Conservation (phyloP, 139 green algal genomes). For the Picochlorum costavermella region DNA sequence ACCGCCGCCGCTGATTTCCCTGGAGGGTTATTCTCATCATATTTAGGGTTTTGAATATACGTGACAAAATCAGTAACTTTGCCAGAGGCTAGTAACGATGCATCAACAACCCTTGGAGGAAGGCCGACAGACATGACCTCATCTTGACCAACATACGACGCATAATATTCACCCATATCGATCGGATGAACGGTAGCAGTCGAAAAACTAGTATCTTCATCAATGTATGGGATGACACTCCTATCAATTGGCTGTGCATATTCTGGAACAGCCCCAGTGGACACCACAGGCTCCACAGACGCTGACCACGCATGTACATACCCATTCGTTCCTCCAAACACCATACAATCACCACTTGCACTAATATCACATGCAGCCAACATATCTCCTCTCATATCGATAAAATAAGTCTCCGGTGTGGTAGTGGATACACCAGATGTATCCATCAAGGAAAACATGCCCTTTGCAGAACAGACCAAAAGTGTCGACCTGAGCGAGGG, state of each 20-base stretch:
- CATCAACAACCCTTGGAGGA: constrained; percentile 32
- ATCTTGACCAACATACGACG: constrained; percentile 41
- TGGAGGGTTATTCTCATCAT: constrained; percentile 25
- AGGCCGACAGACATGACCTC: constrained; percentile 35
- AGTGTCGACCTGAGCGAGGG: constrained; percentile 54
- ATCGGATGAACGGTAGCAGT: not conserved
- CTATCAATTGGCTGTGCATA: not conserved
- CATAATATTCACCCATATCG: constrained; percentile 12
- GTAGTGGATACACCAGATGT: not conserved
- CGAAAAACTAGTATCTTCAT: constrained; percentile 10
- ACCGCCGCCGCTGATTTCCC: constrained; percentile 32
- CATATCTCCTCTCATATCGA: constrained; percentile 53
- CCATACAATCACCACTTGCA: constrained; percentile 54
- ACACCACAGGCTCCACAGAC: constrained; percentile 4
- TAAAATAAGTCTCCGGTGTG: constrained; percentile 6
- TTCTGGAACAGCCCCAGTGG: constrained; percentile 5
- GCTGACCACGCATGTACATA: constrained; percentile 74
- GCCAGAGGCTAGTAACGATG: constrained; percentile 41
- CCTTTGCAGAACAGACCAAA: constrained; percentile 45
- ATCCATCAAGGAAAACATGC: constrained; percentile 58
- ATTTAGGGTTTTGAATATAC: constrained; percentile 73
- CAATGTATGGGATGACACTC: not conserved
- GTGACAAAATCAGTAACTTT: constrained; percentile 73
- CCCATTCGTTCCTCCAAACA: constrained; percentile 61
- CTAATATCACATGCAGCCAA: constrained; percentile 33